Evolutionary conservation across 441 rosid species (phyloP), one percentile per base, ranked within the genome.

Genomic region (Erodium trifolium): DNA sequence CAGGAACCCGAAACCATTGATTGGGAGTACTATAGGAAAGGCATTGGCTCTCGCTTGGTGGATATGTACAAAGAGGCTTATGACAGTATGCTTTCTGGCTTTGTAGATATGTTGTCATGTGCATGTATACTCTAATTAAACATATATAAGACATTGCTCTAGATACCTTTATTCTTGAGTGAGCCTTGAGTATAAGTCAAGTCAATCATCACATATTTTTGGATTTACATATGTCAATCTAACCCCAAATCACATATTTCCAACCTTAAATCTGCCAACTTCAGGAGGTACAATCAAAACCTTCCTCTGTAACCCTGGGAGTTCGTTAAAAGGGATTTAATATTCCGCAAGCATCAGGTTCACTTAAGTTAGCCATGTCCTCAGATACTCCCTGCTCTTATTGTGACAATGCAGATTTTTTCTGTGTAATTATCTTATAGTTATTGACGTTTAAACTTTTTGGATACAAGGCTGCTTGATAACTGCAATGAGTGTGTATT

Each of bases 1-100:
- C 82, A 93, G 98, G 98, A 93, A 68, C 97, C 98, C 67, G 96
- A 87, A 67, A 97, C 96, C 11, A 74, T 93, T 73, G 85, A 90
- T 74, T 93, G 98, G 98, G 98, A 89, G 62, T 82, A 78, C 76
- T 90, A 90, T 68, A 86, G 96, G 69, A 90, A 87, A 78, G 86
- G 86, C 65, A 82, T 88, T 67, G 96, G 98, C 9, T 57, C 95
- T 77, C 91, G 94, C 73, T 77, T 92, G 77, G 98, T 92, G 71
- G 98, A 90, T 81, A 83, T 84, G 95, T 92, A 88, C 85, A 90
- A 92, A 82, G 86, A 88, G 80, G 92, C 87, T 71, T 88, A 87
- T 77, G 98, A 92, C 49, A 88, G 98, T 92, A 78, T 71, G 96
- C 80, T 73, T 2, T 11, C 10, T 55, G 14, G 34, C 55, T 0